These are phyloP conservation scores for Arxiozyma slooffiae DNA, from an alignment of 1,139 yeast genomes.

Conservation along the genomic window DNA sequence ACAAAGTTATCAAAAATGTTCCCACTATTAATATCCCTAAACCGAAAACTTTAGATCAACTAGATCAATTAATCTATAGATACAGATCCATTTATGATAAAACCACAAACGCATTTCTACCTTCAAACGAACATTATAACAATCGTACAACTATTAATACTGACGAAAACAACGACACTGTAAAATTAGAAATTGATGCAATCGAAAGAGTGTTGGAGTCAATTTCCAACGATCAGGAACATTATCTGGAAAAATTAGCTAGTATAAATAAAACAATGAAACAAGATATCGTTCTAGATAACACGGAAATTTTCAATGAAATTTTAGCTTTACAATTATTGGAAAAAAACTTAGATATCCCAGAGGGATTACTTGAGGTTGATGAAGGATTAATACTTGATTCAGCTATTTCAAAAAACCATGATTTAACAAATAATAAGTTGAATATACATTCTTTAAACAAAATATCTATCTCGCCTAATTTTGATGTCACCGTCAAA, in stretches of 20 bases:
- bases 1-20: background rate
- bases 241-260: constrained; percentile 29
- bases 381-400: background rate
- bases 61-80: constrained; percentile 27
- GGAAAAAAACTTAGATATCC: constrained; percentile 69
- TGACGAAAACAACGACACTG: background rate
- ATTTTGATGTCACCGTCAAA: constrained; percentile 30
- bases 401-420: background rate
- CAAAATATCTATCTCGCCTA: constrained; percentile 22
- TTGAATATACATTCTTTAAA: constrained; percentile 11
- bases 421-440: background rate
- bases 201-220: constrained; percentile 30
- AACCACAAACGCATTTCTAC: constrained; percentile 7
- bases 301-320: constrained; percentile 52
- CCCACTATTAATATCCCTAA: constrained; percentile 15
- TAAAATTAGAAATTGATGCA: constrained; percentile 25
- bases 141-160: background rate
- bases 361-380: constrained; percentile 34
- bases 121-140: background rate
- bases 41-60: constrained; percentile 22
- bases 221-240: constrained; percentile 33
- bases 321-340: constrained; percentile 66
- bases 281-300: constrained; percentile 34
- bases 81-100: constrained; percentile 25
- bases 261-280: constrained; percentile 24